Percentiles rank a stretch among this genome's conserved stretches.
Conservation (phyloP, 805 yeast genomes). For the Barnettozyma sp. region DNA sequence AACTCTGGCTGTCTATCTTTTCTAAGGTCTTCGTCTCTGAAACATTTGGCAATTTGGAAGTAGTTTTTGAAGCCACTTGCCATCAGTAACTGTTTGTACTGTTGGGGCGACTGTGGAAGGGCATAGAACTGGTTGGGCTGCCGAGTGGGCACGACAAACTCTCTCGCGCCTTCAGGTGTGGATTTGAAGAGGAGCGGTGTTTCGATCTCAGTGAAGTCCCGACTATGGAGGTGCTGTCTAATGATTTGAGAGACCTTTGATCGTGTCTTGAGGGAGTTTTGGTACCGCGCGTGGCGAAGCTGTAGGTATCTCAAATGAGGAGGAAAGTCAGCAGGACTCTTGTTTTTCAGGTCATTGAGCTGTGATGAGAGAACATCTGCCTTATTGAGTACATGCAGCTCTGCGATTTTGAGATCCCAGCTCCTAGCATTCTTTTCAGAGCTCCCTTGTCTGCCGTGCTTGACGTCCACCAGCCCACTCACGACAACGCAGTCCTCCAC, state of each 20-base stretch:
- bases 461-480: slow-evolving; percentile 43
- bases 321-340: slow-evolving; percentile 54
- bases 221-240: slow-evolving; percentile 35
- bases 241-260: slow-evolving; percentile 45
- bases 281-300: slow-evolving; percentile 54
- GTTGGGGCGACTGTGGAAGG: slow-evolving; percentile 96
- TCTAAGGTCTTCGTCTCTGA: slow-evolving; percentile 92
- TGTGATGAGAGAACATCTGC: slow-evolving; percentile 64
- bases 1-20: slow-evolving; percentile 97
- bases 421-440: not conserved
- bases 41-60: slow-evolving; percentile 89
- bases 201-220: slow-evolving; percentile 72
- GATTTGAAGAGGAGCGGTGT: slow-evolving; percentile 91
- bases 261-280: slow-evolving; percentile 48
- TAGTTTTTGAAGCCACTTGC: slow-evolving; percentile 85
- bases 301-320: slow-evolving; percentile 79
- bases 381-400: slow-evolving; percentile 51
- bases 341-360: slow-evolving; percentile 49
- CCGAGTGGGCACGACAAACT: slow-evolving; percentile 90
- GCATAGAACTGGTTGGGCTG: slow-evolving; percentile 63
- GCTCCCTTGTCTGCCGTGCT: slow-evolving; percentile 21
- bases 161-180: slow-evolving; percentile 97
- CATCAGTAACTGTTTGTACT: slow-evolving; percentile 90
- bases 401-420: slow-evolving; percentile 54
- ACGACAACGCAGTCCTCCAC: slow-evolving; percentile 73